Percentiles rank a stretch among this genome's conserved stretches.
Evolutionary conservation across 2,329 filamentous ascomycete species (phyloP).

Genomic region (Clonostachys chloroleuca): DNA sequence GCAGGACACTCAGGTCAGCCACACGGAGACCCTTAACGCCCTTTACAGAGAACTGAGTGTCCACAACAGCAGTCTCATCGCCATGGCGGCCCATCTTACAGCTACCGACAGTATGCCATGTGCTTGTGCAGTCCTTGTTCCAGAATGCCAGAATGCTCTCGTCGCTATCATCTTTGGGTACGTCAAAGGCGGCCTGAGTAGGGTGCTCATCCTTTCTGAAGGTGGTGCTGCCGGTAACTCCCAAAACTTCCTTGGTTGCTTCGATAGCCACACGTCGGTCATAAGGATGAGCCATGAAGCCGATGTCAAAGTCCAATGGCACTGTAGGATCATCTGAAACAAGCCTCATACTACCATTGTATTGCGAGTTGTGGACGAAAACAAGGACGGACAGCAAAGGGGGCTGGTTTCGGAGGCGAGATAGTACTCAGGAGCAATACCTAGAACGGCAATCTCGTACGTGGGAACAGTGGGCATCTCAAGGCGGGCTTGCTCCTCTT

Average conservation of each 20-base stretch:
- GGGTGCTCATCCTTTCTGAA: no score
- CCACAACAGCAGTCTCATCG: no score
- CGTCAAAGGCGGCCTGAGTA: no score
- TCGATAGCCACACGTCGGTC: slow-evolving; percentile 39
- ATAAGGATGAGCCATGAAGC: slow-evolving; percentile 46
- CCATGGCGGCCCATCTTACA: no score
- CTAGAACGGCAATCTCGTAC: slow-evolving; percentile 49
- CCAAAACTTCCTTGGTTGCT: no score
- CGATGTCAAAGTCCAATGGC: slow-evolving; percentile 47
- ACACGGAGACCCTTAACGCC: slow-evolving; percentile 24
- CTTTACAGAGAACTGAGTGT: slow-evolving; percentile 13
- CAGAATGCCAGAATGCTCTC: no score
- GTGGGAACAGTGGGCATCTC: slow-evolving; percentile 46
- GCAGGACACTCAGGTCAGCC: slow-evolving; percentile 26
- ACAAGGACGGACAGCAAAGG: slow-evolving; percentile 36
- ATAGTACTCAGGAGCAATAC: slow-evolving; percentile 36
- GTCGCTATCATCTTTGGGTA: slow-evolving; percentile 10
- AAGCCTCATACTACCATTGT: slow-evolving; percentile 44
- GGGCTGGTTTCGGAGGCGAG: slow-evolving; percentile 20
- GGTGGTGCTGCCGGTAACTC: no score
- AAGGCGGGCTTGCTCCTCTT: slow-evolving; percentile 35
- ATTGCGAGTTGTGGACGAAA: slow-evolving; percentile 50
- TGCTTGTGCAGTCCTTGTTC: no score
- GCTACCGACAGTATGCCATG: no score
- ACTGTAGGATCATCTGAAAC: slow-evolving; percentile 44